Base-by-base conservation (phyloP, 306 rosid genomes). In the Castanopsis chinensis region DNA sequence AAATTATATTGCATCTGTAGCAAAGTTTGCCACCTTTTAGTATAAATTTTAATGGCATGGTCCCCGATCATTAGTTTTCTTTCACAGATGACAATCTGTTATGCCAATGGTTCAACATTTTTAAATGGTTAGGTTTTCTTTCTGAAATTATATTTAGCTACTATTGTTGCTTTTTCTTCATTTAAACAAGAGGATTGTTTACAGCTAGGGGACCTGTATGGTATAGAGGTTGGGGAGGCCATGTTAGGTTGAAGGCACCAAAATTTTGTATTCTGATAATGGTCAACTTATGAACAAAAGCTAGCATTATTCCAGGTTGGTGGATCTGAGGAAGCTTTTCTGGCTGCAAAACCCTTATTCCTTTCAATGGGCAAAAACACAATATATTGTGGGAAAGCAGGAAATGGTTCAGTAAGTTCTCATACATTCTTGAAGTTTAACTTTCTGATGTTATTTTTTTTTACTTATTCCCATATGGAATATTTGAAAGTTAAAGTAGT, bases 361-460 rank as follows among this genome's bases (percentile, higher is more conserved):
- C 85, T 80, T 74, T 85, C 94, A 10, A 95, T 92, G 98, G 99
- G 99, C 28, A 91, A 88, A 90, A 89, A 87, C 87, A 81, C 90
- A 68, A 85, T 95, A 67, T 85, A 87, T 81, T 95, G 98, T 81
- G 99, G 99, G 43, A 86, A 84, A 75, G 83, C 92, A n/a, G 99
- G 98, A 86, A 93, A 86, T 87, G 98, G 99, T 82, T 91, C 98
- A n/a, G 97, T 94, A 78, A 92, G 98, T 86, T 86, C 23, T 68
- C 37, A 23, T 53, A 51, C 76, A 79, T 59, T 27, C 35, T 51
- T 77, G 78, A 81, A 43, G 20, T 11, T 43, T n/a, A 67, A 57
- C 52, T 4, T 67, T 71, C 52, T 67, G 15, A n/a, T 60, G 20
- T 41, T 67, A 52, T 28, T 73, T 65, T 33, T 65, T 33, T 33